Evolutionary conservation across 2,329 filamentous ascomycete species (phyloP), one percentile per base, ranked within the genome.

Genomic region (Phaeosphaeriaceae sp.): DNA sequence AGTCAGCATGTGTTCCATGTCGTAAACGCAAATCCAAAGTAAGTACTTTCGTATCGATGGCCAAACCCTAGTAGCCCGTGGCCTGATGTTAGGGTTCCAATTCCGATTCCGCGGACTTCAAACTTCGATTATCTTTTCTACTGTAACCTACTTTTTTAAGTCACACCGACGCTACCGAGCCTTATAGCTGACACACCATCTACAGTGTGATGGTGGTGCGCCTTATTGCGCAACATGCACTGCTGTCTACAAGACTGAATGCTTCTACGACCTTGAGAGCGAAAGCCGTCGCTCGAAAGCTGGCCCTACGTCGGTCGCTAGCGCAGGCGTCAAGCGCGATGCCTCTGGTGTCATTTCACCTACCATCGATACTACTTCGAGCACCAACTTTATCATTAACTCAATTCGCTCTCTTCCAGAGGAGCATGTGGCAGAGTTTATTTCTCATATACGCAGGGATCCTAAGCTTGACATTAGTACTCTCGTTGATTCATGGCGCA

Each of bases 11-110:
- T 56, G 76, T 78, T 33, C 76, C 77, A n/a, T 81, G 78, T 60
- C 70, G 78, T 33, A 79, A 77, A 60, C 74, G 78, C 48, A 81
- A 81, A 58, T 78, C 75, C 49, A 80, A 80, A 69, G 78, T 77
- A 50, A 64, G 62, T 60, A 39, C 34, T 16, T 35, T 20, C 36
- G 21, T 40, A 21, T 17, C 23, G 34, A 39, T 52, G 18, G 28
- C 12, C 8, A 32, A 32, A 13, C 36, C 18, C 9, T 35, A 29
- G 26, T 16, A 18, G 17, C 9, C 3, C 16, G 17, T 39, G 49
- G 52, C 41, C 46, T 50, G 47, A 49, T 55, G 48, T 36, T 45
- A 30, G 38, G 46, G 28, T 46, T 17, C 48, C 12, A 51, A 52
- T 57, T 61, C 48, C 12, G 51, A 52, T 57, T 61, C 63, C 57